Conservation (phyloP, 2,329 filamentous ascomycete genomes). For the Talaromyces sp. region DNA sequence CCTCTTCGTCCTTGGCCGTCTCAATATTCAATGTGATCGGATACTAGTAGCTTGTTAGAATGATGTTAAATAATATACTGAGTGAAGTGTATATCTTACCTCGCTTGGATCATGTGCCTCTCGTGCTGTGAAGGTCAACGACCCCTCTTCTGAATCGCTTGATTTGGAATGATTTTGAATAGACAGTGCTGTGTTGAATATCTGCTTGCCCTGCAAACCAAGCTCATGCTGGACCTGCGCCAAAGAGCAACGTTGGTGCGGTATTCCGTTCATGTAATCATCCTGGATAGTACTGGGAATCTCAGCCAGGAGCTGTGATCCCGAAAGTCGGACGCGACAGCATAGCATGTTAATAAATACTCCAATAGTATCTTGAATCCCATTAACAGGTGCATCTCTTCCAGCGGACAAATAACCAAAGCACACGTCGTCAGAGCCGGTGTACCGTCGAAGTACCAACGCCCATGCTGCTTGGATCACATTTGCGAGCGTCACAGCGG, state of each 20-base stretch:
- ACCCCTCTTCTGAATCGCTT: slow-evolving; percentile 19
- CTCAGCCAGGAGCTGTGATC: slow-evolving; percentile 31
- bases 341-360: slow-evolving; percentile 54
- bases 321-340: slow-evolving; percentile 40
- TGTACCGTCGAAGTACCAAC: slow-evolving; percentile 29
- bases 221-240: slow-evolving; percentile 44
- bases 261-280: slow-evolving; percentile 43
- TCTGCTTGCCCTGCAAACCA: slow-evolving; percentile 26
- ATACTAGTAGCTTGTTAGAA: slow-evolving; percentile 19
- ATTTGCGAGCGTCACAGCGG: slow-evolving; percentile 30
- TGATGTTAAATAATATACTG: not conserved
- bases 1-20: slow-evolving; percentile 30
- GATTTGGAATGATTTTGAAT: slow-evolving; percentile 32
- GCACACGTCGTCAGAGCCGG: slow-evolving; percentile 32
- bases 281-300: slow-evolving; percentile 41
- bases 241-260: slow-evolving; percentile 48
- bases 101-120: slow-evolving; percentile 35
- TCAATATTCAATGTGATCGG: slow-evolving; percentile 36
- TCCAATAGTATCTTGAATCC: slow-evolving; percentile 44
- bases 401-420: slow-evolving; percentile 39
- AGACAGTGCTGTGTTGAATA: slow-evolving; percentile 40
- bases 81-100: slow-evolving; percentile 18
- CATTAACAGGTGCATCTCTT: slow-evolving; percentile 41
- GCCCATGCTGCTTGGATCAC: slow-evolving; percentile 36
- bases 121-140: slow-evolving; percentile 26